These are phyloP conservation scores for Apiotrichum akiyoshidainum DNA, from an alignment of 1,284 basidiomycete genomes.

Conservation along the genomic window DNA sequence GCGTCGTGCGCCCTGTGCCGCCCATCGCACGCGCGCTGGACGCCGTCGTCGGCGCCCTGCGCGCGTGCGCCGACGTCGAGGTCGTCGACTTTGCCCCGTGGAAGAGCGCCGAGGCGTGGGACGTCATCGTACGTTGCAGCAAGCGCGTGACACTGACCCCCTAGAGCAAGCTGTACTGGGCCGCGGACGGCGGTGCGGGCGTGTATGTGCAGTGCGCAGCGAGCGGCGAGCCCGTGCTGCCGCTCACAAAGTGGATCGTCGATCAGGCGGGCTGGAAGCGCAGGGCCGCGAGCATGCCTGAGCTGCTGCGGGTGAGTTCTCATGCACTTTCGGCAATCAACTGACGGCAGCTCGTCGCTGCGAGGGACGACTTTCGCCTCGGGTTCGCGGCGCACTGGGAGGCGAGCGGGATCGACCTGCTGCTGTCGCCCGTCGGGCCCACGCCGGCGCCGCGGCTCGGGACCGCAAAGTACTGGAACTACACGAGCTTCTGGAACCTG, in stretches of 20 bases:
- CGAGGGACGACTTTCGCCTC: constrained; percentile 35
- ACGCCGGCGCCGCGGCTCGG: constrained; percentile 39
- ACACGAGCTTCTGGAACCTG: constrained; percentile 65
- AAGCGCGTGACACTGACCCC: too few relatives aligned
- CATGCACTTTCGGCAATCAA: constrained; percentile 30
- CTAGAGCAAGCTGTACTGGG: constrained; percentile 36
- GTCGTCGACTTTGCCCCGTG: constrained; percentile 31
- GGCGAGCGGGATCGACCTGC: constrained; percentile 33
- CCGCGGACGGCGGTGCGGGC: constrained; percentile 39
- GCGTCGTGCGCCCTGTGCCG: constrained; percentile 44
- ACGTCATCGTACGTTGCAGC: constrained; percentile 23
- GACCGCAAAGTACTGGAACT: constrained; percentile 49
- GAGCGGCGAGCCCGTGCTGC: constrained; percentile 37
- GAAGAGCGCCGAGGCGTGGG: constrained; percentile 26
- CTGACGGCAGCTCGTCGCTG: constrained; percentile 1
- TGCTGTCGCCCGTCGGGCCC: constrained; percentile 41
- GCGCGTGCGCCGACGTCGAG: constrained; percentile 25
- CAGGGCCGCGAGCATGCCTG: constrained; percentile 24
- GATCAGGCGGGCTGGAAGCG: constrained; percentile 25
- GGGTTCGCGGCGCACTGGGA: constrained; percentile 32
- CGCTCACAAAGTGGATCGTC: constrained; percentile 42
- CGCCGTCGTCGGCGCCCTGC: constrained; percentile 29
- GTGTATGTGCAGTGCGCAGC: constrained; percentile 15
- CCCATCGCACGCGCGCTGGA: constrained; percentile 48
- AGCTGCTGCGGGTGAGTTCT: constrained; percentile 24